Percentiles rank a stretch among this genome's conserved stretches.
Conservation (phyloP, 75 land plant genomes). For the Isoetes taiwanensis region DNA sequence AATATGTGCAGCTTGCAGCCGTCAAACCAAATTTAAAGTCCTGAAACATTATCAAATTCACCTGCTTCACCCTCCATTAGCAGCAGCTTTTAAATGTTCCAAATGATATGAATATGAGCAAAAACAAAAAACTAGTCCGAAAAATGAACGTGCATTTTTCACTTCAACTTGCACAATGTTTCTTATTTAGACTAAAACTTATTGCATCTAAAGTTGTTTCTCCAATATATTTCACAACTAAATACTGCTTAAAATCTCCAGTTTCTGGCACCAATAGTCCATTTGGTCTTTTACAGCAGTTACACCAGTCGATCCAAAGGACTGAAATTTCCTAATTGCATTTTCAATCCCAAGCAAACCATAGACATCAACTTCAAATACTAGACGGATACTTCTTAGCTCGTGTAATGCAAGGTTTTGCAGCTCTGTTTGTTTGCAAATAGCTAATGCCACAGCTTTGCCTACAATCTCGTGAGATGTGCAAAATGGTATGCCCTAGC, state of each 20-base stretch:
- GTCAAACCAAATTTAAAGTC: too few species aligned
- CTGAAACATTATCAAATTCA: too few species aligned
- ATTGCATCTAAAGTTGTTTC: too few species aligned
- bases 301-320: constrained; percentile 88
- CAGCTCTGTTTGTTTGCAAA: constrained; percentile 49
- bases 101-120: too few species aligned
- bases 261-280: constrained; percentile 46
- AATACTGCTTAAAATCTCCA: constrained; percentile 30
- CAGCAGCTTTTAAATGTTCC: too few species aligned
- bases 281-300: constrained; percentile 54
- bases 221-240: too few species aligned
- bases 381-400: constrained; percentile 36
- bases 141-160: too few species aligned
- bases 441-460: constrained; percentile 64
- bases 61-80: too few species aligned
- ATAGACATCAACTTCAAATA: constrained; percentile 78
- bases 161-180: too few species aligned
- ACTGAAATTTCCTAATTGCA: constrained; percentile 55
- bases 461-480: constrained; percentile 97
- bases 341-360: constrained; percentile 76
- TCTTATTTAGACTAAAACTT: too few species aligned
- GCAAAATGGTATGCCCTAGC: constrained; percentile 90
- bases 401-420: constrained; percentile 50
- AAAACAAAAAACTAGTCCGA: too few species aligned
- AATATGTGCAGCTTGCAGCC: too few species aligned